Evolutionary conservation across 1,284 basidiomycete species (phyloP).

Genomic region (Erythrobasidium hasegawianum): DNA sequence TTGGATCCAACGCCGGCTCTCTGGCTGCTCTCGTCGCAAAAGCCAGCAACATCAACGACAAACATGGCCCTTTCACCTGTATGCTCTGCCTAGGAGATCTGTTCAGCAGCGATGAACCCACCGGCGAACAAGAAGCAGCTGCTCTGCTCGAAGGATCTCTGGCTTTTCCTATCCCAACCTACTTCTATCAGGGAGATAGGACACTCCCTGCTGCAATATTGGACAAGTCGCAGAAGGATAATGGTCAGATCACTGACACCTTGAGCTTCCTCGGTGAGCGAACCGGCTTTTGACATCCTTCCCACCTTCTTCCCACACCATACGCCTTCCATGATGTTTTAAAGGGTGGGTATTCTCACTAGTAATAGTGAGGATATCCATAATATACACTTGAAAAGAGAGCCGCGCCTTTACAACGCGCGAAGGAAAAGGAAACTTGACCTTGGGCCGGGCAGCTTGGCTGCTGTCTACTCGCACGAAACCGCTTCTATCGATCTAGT

Average conservation of each 20-base stretch:
- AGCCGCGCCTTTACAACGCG: background rate
- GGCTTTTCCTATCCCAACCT: constrained; percentile 82
- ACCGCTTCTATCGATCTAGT: no score
- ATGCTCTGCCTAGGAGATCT: constrained; percentile 88
- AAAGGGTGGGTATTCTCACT: background rate
- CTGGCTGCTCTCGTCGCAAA: constrained; percentile 72
- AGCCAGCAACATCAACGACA: constrained; percentile 78
- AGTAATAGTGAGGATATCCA: no score
- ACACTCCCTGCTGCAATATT: constrained; percentile 69
- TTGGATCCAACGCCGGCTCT: constrained; percentile 77
- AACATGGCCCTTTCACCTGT: constrained; percentile 91
- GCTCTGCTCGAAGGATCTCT: constrained; percentile 64
- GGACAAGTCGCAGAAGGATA: constrained; percentile 66
- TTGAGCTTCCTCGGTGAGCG: constrained; percentile 78
- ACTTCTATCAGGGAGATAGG: constrained; percentile 80
- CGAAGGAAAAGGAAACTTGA: no score
- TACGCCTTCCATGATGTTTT: constrained; percentile 16
- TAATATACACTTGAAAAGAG: constrained; percentile 28
- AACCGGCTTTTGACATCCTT: background rate
- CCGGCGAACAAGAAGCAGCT: constrained; percentile 56
- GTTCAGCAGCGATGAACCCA: constrained; percentile 60
- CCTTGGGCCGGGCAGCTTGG: no score
- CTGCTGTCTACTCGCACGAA: no score
- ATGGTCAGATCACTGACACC: constrained; percentile 73
- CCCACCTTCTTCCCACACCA: no score